Base-by-base conservation (phyloP, 2,329 filamentous ascomycete species). In the Ophiosphaerella herpotricha region DNA sequence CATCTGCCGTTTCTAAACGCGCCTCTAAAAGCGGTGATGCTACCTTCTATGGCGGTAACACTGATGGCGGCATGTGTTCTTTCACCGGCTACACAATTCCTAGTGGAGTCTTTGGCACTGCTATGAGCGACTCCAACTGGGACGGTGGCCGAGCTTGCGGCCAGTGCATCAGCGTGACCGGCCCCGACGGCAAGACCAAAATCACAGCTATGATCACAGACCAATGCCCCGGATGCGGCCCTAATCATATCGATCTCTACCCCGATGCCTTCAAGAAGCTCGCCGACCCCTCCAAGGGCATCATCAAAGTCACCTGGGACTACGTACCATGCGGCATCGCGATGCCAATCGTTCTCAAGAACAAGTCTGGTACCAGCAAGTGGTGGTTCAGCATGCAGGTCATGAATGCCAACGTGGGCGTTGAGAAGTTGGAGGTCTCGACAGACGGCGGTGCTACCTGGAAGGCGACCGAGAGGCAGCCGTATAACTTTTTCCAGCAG, bases 181-280 rank as follows among this genome's bases (percentile, higher is more conserved):
- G 82, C 0, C 80, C 80, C 4, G 76, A 68, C 12, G 84, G 84
- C 14, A 82, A 81, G 50, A 36, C 34, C 2, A 76, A 74, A 21
- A 79, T 88, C 67, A 86, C 78, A 29, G 85, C 82, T 34, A 88
- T 89, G 85, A 82, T 84, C 55, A 79, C 81, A 16, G 82, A 85
- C 64, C 68, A 84, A 69, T 85, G 82, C 68, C 81, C 82, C 34
- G 77, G 76, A 53, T 85, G 82, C 58, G 77, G 74, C 13, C 50
- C 66, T 39, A 80, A 81, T 71, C 78, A 83, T 60, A 76, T 85
- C 45, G 82, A 85, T 59, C 78, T 85, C 47, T 85, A 80, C 72
- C 64, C 75, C 5, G 65, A 76, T 33, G 81, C 78, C 46, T 85
- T 84, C 66, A 50, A 71, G 16, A 58, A 74, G 18, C 75, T 85